Percentiles rank a stretch among this genome's conserved stretches.
Evolutionary conservation across 768 basidiomycete genomes (phyloP).

Genomic region (Suillus ampliporus): DNA sequence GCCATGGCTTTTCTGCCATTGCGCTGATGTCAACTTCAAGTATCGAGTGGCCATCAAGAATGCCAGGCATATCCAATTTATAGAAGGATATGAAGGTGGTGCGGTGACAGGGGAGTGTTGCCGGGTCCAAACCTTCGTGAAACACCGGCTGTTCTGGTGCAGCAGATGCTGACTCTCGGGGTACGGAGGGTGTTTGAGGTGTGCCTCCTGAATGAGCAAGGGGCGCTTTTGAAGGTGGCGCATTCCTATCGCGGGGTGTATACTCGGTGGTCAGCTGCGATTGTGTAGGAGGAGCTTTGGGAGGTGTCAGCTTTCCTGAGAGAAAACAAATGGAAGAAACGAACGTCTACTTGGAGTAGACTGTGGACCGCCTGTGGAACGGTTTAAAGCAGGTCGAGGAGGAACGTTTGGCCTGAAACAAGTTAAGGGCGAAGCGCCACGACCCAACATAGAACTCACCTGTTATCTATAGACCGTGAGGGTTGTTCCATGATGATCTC

Average conservation of each 20-base stretch:
- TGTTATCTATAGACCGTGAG: conserved; percentile 74
- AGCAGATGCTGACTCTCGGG: conserved; percentile 12
- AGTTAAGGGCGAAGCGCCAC: conserved; percentile 8
- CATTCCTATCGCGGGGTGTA: conserved; percentile 71
- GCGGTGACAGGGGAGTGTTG: conserved; percentile 68
- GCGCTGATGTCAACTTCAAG: conserved; percentile 82
- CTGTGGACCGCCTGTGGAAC: conserved; percentile 34
- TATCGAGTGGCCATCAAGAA: conserved; percentile 77
- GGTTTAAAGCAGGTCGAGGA: conserved; percentile 36
- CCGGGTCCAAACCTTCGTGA: conserved; percentile 66
- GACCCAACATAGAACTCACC: conserved; percentile 46
- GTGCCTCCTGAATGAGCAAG: conserved; percentile 29
- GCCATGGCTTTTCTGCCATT: conserved; percentile 87
- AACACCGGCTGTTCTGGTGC: conserved; percentile 21
- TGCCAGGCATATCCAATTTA: conserved; percentile 71
- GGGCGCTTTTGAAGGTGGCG: conserved; percentile 33
- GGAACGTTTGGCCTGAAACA: conserved; percentile 41
- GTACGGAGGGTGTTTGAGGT: conserved; percentile 20
- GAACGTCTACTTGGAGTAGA: conserved; percentile 35
- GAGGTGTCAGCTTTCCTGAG: conserved; percentile 13
- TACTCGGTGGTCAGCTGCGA: conserved; percentile 83
- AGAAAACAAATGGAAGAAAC: conserved; percentile 7
- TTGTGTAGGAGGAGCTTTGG: conserved; percentile 42
- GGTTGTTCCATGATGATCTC: conserved; percentile 91
- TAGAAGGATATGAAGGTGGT: conserved; percentile 79